Evolutionary conservation across 1,139 yeast genomes (phyloP).

Genomic region (Saccharomyces hybrid): DNA sequence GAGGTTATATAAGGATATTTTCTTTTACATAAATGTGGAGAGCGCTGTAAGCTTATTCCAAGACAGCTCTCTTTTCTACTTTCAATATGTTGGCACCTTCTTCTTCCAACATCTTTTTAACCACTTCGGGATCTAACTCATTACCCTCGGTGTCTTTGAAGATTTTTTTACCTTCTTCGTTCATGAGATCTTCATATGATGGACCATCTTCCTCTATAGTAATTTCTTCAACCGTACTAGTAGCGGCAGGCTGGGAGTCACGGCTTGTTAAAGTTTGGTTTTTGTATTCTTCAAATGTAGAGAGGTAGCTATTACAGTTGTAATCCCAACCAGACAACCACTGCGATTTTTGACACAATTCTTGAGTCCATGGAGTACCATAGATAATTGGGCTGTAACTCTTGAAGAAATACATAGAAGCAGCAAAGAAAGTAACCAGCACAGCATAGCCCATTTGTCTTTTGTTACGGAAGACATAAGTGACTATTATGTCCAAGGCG

Average conservation of each 20-base stretch:
- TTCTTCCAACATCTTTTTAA: slow-evolving; percentile 16
- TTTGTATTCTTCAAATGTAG: slow-evolving; percentile 20
- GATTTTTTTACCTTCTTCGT: slow-evolving; percentile 20
- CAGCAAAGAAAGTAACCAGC: slow-evolving; percentile 43
- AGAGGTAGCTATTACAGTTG: slow-evolving; percentile 51
- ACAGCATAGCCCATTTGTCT: slow-evolving; percentile 40
- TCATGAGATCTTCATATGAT: slow-evolving; percentile 14
- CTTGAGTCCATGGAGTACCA: slow-evolving; percentile 72
- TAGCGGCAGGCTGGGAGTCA: not conserved
- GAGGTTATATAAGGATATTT: not conserved
- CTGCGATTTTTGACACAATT: slow-evolving; percentile 54
- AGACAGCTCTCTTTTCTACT: slow-evolving; percentile 12
- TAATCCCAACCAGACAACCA: slow-evolving; percentile 73
- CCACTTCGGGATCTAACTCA: slow-evolving; percentile 21
- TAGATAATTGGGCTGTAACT: slow-evolving; percentile 68
- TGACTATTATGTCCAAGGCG: slow-evolving; percentile 59
- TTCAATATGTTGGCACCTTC: slow-evolving; percentile 22
- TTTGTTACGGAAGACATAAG: slow-evolving; percentile 37
- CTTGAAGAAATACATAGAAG: slow-evolving; percentile 49
- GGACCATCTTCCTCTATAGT: not conserved
- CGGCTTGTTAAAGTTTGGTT: slow-evolving; percentile 4
- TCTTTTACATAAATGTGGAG: not conserved
- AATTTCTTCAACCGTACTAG: not conserved
- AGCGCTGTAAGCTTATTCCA: slow-evolving; percentile 1
- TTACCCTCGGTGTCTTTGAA: slow-evolving; percentile 27